A percentile compares a stretch with the other conserved stretches of the same genome.
Evolutionary conservation across 2,329 filamentous ascomycete genomes (phyloP).

Genomic region (Decorospora gaudefroyi): DNA sequence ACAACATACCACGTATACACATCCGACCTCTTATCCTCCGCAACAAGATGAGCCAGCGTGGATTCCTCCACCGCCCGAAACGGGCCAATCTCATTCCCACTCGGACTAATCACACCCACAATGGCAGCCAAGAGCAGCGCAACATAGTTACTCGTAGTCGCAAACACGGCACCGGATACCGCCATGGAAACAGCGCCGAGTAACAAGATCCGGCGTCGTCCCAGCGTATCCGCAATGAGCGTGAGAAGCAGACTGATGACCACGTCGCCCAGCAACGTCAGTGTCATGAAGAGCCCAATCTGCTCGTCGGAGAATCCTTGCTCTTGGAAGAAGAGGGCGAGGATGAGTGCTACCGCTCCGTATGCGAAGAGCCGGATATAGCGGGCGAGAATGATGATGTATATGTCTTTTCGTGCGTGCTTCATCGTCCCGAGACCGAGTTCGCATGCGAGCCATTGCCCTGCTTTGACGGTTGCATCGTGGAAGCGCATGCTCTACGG

Average conservation of each 20-base stretch:
- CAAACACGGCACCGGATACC: conserved; percentile 44
- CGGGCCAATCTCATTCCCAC: conserved; percentile 50
- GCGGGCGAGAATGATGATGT: conserved; percentile 45
- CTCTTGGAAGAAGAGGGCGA: conserved; percentile 45
- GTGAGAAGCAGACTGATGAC: conserved; percentile 45
- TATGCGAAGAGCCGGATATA: conserved; percentile 47
- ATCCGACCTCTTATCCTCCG: conserved; percentile 38
- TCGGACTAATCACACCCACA: conserved; percentile 47
- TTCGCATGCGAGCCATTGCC: conserved; percentile 34
- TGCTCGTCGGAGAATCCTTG: conserved; percentile 44
- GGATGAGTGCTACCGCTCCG: conserved; percentile 44
- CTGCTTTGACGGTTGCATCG: conserved; percentile 10
- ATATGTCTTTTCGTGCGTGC: conserved; percentile 35
- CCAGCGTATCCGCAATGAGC: conserved; percentile 44
- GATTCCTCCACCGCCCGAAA: conserved; percentile 50
- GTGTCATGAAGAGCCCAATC: conserved; percentile 50
- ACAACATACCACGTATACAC: conserved; percentile 50
- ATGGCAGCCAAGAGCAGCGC: conserved; percentile 44
- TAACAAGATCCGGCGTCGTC: conserved; percentile 41
- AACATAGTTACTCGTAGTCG: conserved; percentile 37
- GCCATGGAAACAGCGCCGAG: conserved; percentile 45
- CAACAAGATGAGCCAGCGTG: conserved; percentile 44
- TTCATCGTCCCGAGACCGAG: conserved; percentile 38
- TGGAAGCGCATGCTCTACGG: conserved; percentile 19
- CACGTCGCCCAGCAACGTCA: conserved; percentile 49